phyloP scores from a whole-genome alignment of 495 filamentous ascomycete genomes.

The Aspergillus sclerotiicarbonarius region DNA sequence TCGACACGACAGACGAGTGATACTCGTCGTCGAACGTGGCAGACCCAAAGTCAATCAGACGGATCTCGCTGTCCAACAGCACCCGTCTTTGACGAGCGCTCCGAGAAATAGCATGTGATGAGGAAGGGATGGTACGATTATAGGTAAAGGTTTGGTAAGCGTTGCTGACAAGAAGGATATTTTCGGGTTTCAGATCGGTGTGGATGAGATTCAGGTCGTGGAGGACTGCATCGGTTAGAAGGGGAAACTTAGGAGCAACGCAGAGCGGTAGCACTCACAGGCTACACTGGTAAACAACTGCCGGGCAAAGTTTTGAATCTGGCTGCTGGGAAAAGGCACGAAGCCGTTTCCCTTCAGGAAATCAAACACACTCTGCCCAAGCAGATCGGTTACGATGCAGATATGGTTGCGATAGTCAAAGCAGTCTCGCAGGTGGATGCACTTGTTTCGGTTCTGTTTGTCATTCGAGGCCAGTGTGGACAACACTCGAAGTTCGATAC shows the following conservation, averaged over 20 bases:
- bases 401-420: constrained; percentile 98
- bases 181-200: constrained; percentile 97
- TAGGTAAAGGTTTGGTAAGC: constrained; percentile 96
- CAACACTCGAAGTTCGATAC: constrained; percentile 90
- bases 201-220: constrained; percentile 98
- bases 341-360: constrained; percentile 94
- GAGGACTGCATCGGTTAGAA: constrained; percentile 60
- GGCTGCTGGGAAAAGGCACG: constrained; percentile 97
- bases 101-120: constrained; percentile 71
- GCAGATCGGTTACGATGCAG: constrained; percentile 95
- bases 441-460: constrained; percentile 87
- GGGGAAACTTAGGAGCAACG: neutral
- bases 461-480: constrained; percentile 90
- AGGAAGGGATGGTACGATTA: constrained; percentile 90
- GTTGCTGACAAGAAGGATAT: constrained; percentile 90
- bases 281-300: constrained; percentile 98
- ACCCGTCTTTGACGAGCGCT: constrained; percentile 83
- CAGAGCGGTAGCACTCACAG: constrained; percentile 60
- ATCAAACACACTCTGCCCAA: constrained; percentile 97
- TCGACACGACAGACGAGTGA: constrained; percentile 95
- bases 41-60: constrained; percentile 95
- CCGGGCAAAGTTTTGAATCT: constrained; percentile 94
- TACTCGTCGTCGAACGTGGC: constrained; percentile 99
- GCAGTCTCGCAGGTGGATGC: constrained; percentile 94
- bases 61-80: constrained; percentile 91